Conservation (phyloP, 208 protist genomes). For the Trypanosoma brucei region DNA sequence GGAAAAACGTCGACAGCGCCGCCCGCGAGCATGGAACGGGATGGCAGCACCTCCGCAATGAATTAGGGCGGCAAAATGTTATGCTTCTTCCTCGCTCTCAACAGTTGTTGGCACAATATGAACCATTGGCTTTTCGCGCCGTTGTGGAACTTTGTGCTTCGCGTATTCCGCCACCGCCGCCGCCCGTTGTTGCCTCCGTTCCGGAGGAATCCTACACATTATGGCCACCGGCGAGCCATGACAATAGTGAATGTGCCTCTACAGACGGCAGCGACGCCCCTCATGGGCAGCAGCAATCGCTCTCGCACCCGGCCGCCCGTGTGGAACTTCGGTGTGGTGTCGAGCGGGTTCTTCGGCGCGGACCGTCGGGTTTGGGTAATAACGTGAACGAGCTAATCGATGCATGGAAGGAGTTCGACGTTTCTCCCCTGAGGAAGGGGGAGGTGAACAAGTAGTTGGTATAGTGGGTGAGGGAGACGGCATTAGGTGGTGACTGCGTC, state of each 20-base stretch:
- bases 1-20: conserved; percentile 85
- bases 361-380: conserved; percentile 39
- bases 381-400: conserved; percentile 61
- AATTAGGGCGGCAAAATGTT: conserved; percentile 81
- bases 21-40: conserved; percentile 78
- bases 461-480: not conserved
- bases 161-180: conserved; percentile 69
- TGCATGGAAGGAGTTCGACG: conserved; percentile 80
- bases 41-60: conserved; percentile 74
- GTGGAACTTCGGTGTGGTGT: conserved; percentile 58
- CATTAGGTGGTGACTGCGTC: no score
- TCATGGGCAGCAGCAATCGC: not conserved
- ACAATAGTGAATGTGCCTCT: conserved; percentile 1
- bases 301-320: conserved; percentile 44
- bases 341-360: conserved; percentile 52
- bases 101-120: conserved; percentile 81
- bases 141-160: conserved; percentile 83
- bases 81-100: conserved; percentile 67
- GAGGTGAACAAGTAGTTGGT: not conserved
- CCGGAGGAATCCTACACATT: conserved; percentile 61
- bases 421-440: conserved; percentile 14
- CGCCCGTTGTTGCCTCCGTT: conserved; percentile 49
- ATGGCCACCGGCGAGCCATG: conserved; percentile 4
- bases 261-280: not conserved
- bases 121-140: conserved; percentile 84